phyloP scores from a whole-genome alignment of 2,329 filamentous ascomycete species.

The Sclerotinia subarctica region DNA sequence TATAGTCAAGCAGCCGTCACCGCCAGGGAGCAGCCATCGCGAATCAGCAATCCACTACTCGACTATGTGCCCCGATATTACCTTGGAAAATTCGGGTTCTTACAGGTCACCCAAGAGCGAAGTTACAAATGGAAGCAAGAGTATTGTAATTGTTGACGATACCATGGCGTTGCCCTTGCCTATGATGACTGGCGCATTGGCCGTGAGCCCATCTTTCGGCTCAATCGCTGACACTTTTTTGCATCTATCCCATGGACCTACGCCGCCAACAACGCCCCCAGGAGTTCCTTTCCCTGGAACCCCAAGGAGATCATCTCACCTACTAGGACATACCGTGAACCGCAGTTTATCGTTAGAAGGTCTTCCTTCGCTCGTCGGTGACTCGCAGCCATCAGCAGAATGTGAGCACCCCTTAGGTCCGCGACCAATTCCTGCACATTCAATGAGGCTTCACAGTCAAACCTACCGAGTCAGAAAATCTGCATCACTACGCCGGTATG shows the following conservation, averaged over 20 bases:
- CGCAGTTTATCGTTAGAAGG: slow-evolving; percentile 39
- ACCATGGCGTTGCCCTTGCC: slow-evolving; percentile 46
- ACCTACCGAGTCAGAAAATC: slow-evolving; percentile 49
- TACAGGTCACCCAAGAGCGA: slow-evolving; percentile 29
- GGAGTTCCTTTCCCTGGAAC: slow-evolving; percentile 43
- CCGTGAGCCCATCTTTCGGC: slow-evolving; percentile 48
- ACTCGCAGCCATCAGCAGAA: slow-evolving; percentile 30
- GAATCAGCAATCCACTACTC: slow-evolving; percentile 30
- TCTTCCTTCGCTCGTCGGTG: slow-evolving; percentile 33
- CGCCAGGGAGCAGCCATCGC: slow-evolving; percentile 22
- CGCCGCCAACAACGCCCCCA: slow-evolving; percentile 61
- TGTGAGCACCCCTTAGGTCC: slow-evolving; percentile 30
- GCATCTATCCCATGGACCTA: slow-evolving; percentile 50
- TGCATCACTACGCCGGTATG: slow-evolving; percentile 52
- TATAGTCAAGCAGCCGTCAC: slow-evolving; percentile 31
- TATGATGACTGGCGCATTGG: slow-evolving; percentile 46
- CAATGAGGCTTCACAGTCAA: slow-evolving; percentile 26
- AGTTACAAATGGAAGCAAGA: slow-evolving; percentile 74
- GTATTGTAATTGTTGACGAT: slow-evolving; percentile 72
- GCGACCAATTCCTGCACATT: slow-evolving; percentile 27
- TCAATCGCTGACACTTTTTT: slow-evolving; percentile 53
- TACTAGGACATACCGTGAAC: slow-evolving; percentile 44
- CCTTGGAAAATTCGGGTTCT: slow-evolving; percentile 26
- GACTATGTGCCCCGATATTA: slow-evolving; percentile 31
- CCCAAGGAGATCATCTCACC: slow-evolving; percentile 54